Evolutionary conservation across 2,329 filamentous ascomycete genomes (phyloP).

Genomic region (Fusarium lyarnte): DNA sequence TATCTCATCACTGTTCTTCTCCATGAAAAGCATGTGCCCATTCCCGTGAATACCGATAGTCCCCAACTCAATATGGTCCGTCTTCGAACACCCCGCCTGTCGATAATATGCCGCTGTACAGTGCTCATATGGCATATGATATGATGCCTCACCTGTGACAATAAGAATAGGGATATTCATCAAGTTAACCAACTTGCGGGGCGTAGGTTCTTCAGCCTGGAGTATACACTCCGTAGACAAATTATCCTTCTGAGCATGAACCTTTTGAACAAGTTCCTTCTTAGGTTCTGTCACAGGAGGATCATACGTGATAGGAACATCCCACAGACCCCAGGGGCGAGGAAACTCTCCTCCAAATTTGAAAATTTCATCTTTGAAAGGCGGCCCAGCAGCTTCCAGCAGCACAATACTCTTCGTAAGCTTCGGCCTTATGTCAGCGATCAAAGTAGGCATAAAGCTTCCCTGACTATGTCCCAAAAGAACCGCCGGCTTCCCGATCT

Average conservation of each 20-base stretch:
- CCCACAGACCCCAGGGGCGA: conserved; percentile 57
- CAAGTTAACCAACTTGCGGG: conserved; percentile 46
- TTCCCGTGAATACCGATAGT: conserved; percentile 33
- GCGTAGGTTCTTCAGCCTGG: conserved; percentile 17
- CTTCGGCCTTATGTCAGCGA: conserved; percentile 47
- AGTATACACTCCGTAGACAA: conserved; percentile 30
- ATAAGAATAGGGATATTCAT: conserved; percentile 42
- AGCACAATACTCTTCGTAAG: conserved; percentile 54
- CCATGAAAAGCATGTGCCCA: conserved; percentile 42
- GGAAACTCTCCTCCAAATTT: conserved; percentile 48
- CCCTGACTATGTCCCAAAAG: conserved; percentile 59
- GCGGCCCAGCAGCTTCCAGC: conserved; percentile 59
- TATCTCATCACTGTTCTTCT: conserved; percentile 37
- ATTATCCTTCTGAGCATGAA: not conserved
- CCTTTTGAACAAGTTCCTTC: conserved; percentile 21
- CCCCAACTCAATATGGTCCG: conserved; percentile 33
- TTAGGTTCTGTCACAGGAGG: conserved; percentile 47
- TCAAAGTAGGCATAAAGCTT: conserved; percentile 49
- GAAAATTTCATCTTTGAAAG: conserved; percentile 55
- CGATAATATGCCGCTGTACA: conserved; percentile 34
- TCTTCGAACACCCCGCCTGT: conserved; percentile 36
- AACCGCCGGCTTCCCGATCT: conserved; percentile 53
- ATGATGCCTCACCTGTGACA: conserved; percentile 29
- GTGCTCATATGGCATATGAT: conserved; percentile 36
- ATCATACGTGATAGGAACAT: conserved; percentile 59